Evolutionary conservation across 768 basidiomycete species (phyloP).

Genomic region (Suillus bovinus): DNA sequence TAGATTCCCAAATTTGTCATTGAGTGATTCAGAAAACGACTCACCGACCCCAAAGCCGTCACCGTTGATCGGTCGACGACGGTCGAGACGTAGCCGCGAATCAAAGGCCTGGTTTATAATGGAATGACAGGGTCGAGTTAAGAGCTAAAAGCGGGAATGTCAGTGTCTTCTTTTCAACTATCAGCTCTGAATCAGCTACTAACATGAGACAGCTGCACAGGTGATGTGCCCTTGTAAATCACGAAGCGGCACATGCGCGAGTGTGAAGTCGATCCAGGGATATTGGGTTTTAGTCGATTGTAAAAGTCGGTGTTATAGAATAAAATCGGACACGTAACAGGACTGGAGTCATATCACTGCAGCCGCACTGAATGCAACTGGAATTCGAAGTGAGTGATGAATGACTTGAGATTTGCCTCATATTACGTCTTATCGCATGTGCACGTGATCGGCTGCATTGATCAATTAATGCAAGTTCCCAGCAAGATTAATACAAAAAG

Average conservation of each 20-base stretch:
- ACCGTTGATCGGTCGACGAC: constrained; percentile 84
- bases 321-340: background rate
- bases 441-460: background rate
- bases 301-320: background rate
- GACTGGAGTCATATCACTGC: constrained; percentile 15
- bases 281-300: background rate
- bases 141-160: constrained; percentile 48
- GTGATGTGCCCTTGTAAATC: constrained; percentile 93
- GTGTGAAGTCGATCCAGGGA: background rate
- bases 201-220: constrained; percentile 88
- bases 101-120: constrained; percentile 99
- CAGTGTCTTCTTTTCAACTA: background rate
- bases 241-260: constrained; percentile 80
- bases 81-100: constrained; percentile 82
- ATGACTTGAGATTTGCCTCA: constrained; percentile 15
- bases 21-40: constrained; percentile 25
- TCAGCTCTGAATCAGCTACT: constrained; percentile 18
- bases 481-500: too few species aligned
- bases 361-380: background rate
- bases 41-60: constrained; percentile 95
- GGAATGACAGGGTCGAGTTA: constrained; percentile 91
- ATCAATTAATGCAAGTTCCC: background rate
- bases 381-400: background rate
- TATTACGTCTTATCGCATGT: constrained; percentile 24
- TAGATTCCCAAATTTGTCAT: constrained; percentile 3